A percentile compares a stretch with the other conserved stretches of the same genome.
Conservation (phyloP, 768 basidiomycete species). For the Leucogyrophana mollusca region DNA sequence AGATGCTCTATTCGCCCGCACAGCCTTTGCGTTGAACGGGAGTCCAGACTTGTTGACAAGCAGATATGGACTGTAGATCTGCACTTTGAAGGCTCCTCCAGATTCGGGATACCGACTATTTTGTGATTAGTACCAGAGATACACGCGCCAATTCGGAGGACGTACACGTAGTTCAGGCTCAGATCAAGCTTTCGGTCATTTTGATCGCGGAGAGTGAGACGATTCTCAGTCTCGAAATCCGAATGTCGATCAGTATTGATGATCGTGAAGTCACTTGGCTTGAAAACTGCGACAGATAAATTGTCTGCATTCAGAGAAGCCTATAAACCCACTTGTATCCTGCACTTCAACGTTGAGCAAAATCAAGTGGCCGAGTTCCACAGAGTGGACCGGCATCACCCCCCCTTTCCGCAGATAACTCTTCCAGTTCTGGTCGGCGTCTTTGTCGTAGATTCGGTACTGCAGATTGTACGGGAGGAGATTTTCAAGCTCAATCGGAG, state of each 20-base stretch:
- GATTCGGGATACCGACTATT: conserved; percentile 79
- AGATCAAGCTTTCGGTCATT: conserved; percentile 76
- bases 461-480: conserved; percentile 90
- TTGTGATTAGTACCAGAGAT: not conserved
- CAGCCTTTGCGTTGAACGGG: conserved; percentile 72
- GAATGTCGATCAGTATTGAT: conserved; percentile 93
- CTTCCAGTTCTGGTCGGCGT: conserved; percentile 90
- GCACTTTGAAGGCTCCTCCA: conserved; percentile 94
- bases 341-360: conserved; percentile 88
- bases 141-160: too few species aligned
- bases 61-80: conserved; percentile 89
- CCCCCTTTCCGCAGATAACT: conserved; percentile 93
- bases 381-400: conserved; percentile 94
- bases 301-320: not conserved
- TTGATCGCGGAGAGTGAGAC: conserved; percentile 69
- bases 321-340: conserved; percentile 68
- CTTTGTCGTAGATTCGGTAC: conserved; percentile 96
- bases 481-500: conserved; percentile 95
- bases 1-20: conserved; percentile 59
- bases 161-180: conserved; percentile 85
- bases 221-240: conserved; percentile 81
- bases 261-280: conserved; percentile 94
- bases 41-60: conserved; percentile 91
- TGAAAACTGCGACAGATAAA: conserved; percentile 58
- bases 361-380: conserved; percentile 87